These are phyloP conservation scores for Mrakia gelida DNA, from an alignment of 768 basidiomycete species.

Conservation along the genomic window DNA sequence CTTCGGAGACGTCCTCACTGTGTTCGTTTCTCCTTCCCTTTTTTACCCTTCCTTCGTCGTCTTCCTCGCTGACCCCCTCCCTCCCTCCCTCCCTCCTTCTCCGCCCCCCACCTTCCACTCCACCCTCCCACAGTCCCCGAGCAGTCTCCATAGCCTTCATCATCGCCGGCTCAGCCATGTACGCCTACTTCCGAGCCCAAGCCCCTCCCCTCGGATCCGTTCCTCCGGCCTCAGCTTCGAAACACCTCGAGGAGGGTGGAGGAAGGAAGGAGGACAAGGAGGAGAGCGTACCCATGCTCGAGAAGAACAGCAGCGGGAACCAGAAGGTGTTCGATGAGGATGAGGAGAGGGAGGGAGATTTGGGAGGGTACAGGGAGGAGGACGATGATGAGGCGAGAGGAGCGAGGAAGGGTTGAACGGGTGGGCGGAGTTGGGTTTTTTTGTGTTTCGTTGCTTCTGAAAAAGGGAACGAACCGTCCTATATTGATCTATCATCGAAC, in stretches of 20 bases:
- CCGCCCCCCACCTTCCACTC: background rate
- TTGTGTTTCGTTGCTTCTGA: too few species aligned
- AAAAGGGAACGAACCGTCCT: too few species aligned
- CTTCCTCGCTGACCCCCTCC: background rate
- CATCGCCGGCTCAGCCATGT: conserved; percentile 41
- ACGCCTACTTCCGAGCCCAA: conserved; percentile 41
- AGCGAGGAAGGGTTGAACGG: background rate
- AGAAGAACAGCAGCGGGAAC: background rate
- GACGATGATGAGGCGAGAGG: background rate
- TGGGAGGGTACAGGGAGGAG: background rate
- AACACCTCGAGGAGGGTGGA: conserved; percentile 18
- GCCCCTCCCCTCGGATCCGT: background rate
- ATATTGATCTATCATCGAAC: too few species aligned
- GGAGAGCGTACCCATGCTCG: conserved; percentile 28
- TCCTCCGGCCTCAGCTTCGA: background rate
- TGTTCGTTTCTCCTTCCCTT: conserved; percentile 11
- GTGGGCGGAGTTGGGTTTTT: too few species aligned
- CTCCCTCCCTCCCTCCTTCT: background rate
- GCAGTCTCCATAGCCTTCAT: conserved; percentile 41
- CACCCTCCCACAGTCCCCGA: conserved; percentile 35
- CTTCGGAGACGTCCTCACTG: conserved; percentile 30
- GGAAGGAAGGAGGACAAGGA: conserved; percentile 13
- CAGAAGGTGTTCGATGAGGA: too few species aligned
- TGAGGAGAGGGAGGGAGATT: background rate
- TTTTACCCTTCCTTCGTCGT: background rate